Base-by-base conservation (phyloP, 768 basidiomycete species). In the Stropharia rugosoannulata region DNA sequence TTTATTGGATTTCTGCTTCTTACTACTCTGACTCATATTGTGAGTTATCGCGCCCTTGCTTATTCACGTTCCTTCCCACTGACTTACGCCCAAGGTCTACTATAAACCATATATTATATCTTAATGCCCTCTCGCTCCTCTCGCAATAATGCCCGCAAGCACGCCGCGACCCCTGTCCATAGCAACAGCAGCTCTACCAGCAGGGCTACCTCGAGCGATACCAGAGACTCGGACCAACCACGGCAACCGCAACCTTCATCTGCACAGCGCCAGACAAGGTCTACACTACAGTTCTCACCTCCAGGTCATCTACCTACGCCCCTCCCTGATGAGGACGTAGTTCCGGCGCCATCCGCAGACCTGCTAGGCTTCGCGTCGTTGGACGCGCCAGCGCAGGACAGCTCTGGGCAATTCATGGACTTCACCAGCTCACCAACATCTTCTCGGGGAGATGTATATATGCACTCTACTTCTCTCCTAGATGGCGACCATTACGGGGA, bases 251-350 rank as follows among this genome's bases (percentile, higher is more conserved):
- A 19, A 18, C 32, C 27, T n/a, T 40, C 11, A 15, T 22, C 10
- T 8, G 36, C 27, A 39, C 38, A 43, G 13, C 42, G 15, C 15
- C 32, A 4, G 3, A 10, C 29, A 0, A 18, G 18, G 5, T 22
- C 55, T 1, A 27, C 59, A 22, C 43, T 56, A 2, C 25, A 27
- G 13, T 55, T 58, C n/a, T 64, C 66, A 15, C 66, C 67, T 12
- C 67, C 67, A 0, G 57, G 54, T 0, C 68, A 66, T 38, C 66
- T 68, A 4, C 67, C 67, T 2, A 70, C 68, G 4, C 68, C 68
- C 16, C 63, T 68, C 25, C 68, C 67, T 5, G 68, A 68, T 18
- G 55, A 57, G 22, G 44, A 38, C 44, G 38, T 46, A n/a, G 29
- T 25, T 6, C 40, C 41, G 18, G 27, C 55, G 40, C 27, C 42